Evolutionary conservation across 345 rosid species (phyloP).

Genomic region (Erysimum cheiranthoides): DNA sequence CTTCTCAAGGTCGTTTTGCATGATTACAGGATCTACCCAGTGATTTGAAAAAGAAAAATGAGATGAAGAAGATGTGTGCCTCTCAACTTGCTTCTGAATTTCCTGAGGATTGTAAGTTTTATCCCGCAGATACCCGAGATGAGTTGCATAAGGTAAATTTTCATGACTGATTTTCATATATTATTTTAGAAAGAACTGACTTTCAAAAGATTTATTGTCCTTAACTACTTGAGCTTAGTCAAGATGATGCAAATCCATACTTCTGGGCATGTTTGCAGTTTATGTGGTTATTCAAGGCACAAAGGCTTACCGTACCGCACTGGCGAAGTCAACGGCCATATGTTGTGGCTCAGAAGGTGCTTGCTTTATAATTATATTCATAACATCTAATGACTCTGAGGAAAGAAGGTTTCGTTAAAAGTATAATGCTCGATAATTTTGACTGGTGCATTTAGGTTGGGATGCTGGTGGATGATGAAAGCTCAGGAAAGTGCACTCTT

Average conservation of each 20-base stretch:
- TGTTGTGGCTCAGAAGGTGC: constrained; percentile 79
- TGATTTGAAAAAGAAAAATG: constrained; percentile 68
- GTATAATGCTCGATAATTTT: background rate
- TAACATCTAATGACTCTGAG: background rate
- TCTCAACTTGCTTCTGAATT: constrained; percentile 75
- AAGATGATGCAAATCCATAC: constrained; percentile 24
- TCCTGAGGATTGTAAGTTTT: constrained; percentile 89
- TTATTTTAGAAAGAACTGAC: background rate
- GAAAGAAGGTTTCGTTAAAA: background rate
- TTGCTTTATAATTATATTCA: constrained; percentile 16
- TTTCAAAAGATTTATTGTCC: constrained; percentile 11
- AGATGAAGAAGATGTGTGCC: constrained; percentile 68
- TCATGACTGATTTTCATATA: background rate
- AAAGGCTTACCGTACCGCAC: constrained; percentile 76
- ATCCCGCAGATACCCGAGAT: constrained; percentile 84
- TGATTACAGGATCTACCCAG: constrained; percentile 70
- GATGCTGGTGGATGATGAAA: constrained; percentile 53
- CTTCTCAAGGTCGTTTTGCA: constrained; percentile 19
- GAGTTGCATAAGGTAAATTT: constrained; percentile 86
- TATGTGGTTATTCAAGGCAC: constrained; percentile 84
- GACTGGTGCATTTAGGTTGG: constrained; percentile 55
- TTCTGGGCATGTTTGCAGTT: constrained; percentile 60
- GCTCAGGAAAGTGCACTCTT: constrained; percentile 66
- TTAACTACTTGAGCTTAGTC: background rate
- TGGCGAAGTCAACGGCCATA: constrained; percentile 91